Evolutionary conservation across 495 filamentous ascomycete species (phyloP), one percentile per base, ranked within the genome.

Genomic region (Talaromyces nanjingensis): DNA sequence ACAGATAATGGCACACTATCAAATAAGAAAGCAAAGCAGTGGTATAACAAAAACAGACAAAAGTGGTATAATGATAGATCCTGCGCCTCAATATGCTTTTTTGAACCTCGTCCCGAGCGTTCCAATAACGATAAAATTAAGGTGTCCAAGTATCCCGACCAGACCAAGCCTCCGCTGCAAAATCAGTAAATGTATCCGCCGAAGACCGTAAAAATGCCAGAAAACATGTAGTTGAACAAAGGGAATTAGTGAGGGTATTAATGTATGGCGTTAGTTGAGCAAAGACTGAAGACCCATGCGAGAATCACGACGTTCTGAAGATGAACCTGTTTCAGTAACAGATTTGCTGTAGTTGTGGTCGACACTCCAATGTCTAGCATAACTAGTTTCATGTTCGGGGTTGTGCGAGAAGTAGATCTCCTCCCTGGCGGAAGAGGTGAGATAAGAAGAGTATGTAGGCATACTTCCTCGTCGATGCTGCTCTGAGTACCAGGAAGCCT

Each of bases 261-360:
- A 59, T 20, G n/a, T 20, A 20, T 6, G 45, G n/a, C 18, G 49
- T 64, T 61, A 59, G 42, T 65, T 65, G n/a, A 65, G 27, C 58
- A 61, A 60, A 3, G 64, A 55, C 33, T 73, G 67, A 22, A 80
- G 67, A 42, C 77, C 76, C 75, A 80, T 80, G 16, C 78, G 77
- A n/a, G 71, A 75, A 65, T 80, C 78, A n/a, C 76, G 76, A 33
- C 29, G 63, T 4, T 16, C 16, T 39, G 29, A 22, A 47, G 34
- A 34, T 20, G 53, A 24, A 45, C 24, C 24, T 33, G 56, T 39
- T 37, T 59, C 55, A 20, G 63, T 6, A 16, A 54, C 25, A 22
- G 61, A 56, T 22, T 39, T 63, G 52, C 37, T 47, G 57, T 64
- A 64, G 20, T 64, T 29, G 25, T 47, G 53, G 37, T 59, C 33